Evolutionary conservation across 2,329 filamentous ascomycete species (phyloP).

Genomic region (Penicillium fuscoglaucum): DNA sequence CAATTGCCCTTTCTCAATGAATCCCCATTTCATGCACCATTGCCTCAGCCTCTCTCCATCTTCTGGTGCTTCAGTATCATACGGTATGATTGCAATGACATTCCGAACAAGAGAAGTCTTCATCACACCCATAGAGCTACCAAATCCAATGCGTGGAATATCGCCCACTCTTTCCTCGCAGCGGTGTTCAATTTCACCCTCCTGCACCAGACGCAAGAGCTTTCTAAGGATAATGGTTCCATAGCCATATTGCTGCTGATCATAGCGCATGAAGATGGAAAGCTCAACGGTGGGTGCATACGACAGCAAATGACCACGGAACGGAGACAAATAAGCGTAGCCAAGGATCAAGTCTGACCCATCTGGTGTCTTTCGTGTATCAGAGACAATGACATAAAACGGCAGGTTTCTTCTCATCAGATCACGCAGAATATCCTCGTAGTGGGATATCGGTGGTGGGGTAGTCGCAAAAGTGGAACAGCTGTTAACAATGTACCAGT

Average conservation of each 20-base stretch:
- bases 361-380: slow-evolving; percentile 12
- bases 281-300: slow-evolving; percentile 46
- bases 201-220: slow-evolving; percentile 31
- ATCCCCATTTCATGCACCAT: slow-evolving; percentile 43
- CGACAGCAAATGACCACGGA: slow-evolving; percentile 36
- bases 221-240: slow-evolving; percentile 35
- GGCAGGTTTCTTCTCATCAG: slow-evolving; percentile 33
- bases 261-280: slow-evolving; percentile 41
- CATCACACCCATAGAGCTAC: neutral
- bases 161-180: slow-evolving; percentile 6
- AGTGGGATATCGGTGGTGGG: slow-evolving; percentile 30
- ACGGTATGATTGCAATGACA: slow-evolving; percentile 42
- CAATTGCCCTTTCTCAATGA: slow-evolving; percentile 41
- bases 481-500: slow-evolving; percentile 41
- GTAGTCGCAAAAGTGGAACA: slow-evolving; percentile 35
- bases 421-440: slow-evolving; percentile 31
- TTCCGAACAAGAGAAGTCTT: slow-evolving; percentile 25
- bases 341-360: slow-evolving; percentile 29
- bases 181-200: slow-evolving; percentile 17
- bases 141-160: slow-evolving; percentile 1
- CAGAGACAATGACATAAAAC: slow-evolving; percentile 39
- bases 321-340: slow-evolving; percentile 39
- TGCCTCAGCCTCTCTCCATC: slow-evolving; percentile 36
- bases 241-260: slow-evolving; percentile 33
- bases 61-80: slow-evolving; percentile 36